Conservation (phyloP, 140 eudicot genomes). For the Bidens hawaiensis region DNA sequence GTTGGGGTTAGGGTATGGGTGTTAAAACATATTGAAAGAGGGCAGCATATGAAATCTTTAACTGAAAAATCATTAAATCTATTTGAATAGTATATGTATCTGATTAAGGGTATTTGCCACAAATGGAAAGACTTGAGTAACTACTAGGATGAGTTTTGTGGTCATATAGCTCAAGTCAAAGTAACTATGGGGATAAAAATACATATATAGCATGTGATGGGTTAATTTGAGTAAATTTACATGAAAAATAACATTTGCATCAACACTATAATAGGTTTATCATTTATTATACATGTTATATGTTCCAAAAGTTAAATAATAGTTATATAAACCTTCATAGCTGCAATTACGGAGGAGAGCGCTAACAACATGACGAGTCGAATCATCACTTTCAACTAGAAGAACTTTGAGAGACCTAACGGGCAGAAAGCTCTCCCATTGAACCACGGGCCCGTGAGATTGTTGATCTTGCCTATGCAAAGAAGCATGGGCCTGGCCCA, state of each 20-base stretch:
- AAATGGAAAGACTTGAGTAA: conserved; percentile 1
- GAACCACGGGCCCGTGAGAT: conserved; percentile 44
- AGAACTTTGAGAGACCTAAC: conserved; percentile 45
- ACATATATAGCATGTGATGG: conserved; percentile 1
- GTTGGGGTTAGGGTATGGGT: too few relatives aligned
- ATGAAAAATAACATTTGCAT: conserved; percentile 10
- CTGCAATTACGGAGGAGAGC: conserved; percentile 60
- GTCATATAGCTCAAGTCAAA: neutral
- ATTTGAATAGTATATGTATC: neutral
- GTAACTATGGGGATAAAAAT: conserved; percentile 3
- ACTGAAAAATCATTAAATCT: neutral
- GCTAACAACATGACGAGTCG: conserved; percentile 49
- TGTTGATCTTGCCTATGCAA: conserved; percentile 38
- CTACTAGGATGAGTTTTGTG: neutral
- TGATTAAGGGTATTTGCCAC: neutral
- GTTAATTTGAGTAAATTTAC: conserved; percentile 2
- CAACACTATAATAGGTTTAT: conserved; percentile 14
- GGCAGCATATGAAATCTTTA: neutral
- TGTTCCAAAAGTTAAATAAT: conserved; percentile 21
- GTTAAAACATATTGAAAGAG: neutral
- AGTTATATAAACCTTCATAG: conserved; percentile 50
- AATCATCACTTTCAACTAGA: conserved; percentile 58
- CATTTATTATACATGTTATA: conserved; percentile 6
- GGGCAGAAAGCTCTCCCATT: conserved; percentile 64
- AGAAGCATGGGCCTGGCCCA: conserved; percentile 21